A percentile compares a stretch with the other conserved stretches of the same genome.
Conservation (phyloP, 768 basidiomycete species). For the Hypholoma sublateritium region DNA sequence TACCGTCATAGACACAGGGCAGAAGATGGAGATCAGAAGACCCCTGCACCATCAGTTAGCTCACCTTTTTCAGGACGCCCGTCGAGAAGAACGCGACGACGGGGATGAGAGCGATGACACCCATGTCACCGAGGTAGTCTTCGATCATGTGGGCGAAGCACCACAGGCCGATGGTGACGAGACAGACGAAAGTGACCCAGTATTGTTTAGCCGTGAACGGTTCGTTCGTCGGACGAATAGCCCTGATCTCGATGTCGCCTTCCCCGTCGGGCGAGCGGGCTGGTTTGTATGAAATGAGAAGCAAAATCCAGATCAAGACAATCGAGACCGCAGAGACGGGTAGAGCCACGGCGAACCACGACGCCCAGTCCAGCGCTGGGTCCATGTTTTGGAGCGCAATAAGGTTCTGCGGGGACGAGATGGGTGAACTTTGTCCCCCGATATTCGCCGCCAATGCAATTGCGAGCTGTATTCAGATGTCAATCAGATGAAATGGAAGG, state of each 20-base stretch:
- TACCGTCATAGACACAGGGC: conserved; percentile 3
- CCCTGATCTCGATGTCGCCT: conserved; percentile 78
- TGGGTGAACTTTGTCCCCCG: conserved; percentile 95
- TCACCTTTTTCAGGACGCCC: conserved; percentile 89
- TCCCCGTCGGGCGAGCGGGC: conserved; percentile 70
- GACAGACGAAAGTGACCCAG: conserved; percentile 83
- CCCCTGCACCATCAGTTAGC: conserved; percentile 5
- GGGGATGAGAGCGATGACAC: conserved; percentile 92
- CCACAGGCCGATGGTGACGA: conserved; percentile 88
- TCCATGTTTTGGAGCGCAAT: conserved; percentile 91
- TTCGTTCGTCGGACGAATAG: conserved; percentile 83
- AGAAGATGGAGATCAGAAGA: conserved; percentile 6
- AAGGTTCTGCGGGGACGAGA: conserved; percentile 96
- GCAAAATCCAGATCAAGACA: conserved; percentile 87
- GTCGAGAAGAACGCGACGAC: conserved; percentile 93
- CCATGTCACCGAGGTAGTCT: conserved; percentile 88
- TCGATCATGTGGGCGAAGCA: conserved; percentile 83
- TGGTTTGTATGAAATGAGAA: conserved; percentile 81
- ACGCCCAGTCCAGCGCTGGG: conserved; percentile 79
- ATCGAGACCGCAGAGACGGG: conserved; percentile 89
- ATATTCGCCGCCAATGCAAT: conserved; percentile 99
- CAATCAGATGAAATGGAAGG: conserved; percentile 2
- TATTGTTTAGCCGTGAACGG: conserved; percentile 82
- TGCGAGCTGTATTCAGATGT: conserved; percentile 59
- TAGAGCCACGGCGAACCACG: conserved; percentile 92